Conservation (phyloP, 805 yeast genomes). For the Candida oleophila region DNA sequence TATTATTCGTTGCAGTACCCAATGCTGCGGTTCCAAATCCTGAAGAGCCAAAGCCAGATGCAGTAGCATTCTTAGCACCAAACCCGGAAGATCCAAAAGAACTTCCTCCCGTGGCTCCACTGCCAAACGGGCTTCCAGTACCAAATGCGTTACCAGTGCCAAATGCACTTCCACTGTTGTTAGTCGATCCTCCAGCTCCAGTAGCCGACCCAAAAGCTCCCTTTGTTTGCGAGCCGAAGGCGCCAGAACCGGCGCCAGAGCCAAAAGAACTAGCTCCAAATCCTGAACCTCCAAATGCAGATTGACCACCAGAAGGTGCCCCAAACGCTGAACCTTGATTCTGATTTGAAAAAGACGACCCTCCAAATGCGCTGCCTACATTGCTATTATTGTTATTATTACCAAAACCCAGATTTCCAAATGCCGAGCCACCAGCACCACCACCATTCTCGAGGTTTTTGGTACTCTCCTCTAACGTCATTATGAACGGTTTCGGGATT, state of each 20-base stretch:
- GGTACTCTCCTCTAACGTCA: constrained; percentile 26
- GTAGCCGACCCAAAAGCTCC: constrained; percentile 1
- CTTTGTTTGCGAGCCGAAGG: background rate
- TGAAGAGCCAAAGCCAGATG: constrained; percentile 15
- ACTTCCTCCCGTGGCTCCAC: background rate
- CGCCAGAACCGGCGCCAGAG: constrained; percentile 1
- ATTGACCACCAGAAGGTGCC: constrained; percentile 2
- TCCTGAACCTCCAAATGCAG: constrained; percentile 14
- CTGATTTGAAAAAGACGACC: constrained; percentile 7
- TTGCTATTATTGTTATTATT: constrained; percentile 13
- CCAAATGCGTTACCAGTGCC: background rate
- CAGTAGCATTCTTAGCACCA: background rate
- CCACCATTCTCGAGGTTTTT: constrained; percentile 20
- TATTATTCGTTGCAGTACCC: constrained; percentile 3
- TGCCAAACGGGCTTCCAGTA: background rate
- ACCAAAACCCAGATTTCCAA: constrained; percentile 9
- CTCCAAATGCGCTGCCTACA: constrained; percentile 9
- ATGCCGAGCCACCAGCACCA: constrained; percentile 8
- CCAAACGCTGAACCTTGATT: constrained; percentile 7
- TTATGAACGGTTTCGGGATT: constrained; percentile 27
- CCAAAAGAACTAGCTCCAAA: constrained; percentile 7
- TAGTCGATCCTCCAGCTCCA: background rate
- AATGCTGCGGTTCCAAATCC: constrained; percentile 10
- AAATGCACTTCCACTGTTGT: background rate
- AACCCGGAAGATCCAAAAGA: constrained; percentile 4